phyloP scores from a whole-genome alignment of 495 filamentous ascomycete species.

The Acidiella bohemica region DNA sequence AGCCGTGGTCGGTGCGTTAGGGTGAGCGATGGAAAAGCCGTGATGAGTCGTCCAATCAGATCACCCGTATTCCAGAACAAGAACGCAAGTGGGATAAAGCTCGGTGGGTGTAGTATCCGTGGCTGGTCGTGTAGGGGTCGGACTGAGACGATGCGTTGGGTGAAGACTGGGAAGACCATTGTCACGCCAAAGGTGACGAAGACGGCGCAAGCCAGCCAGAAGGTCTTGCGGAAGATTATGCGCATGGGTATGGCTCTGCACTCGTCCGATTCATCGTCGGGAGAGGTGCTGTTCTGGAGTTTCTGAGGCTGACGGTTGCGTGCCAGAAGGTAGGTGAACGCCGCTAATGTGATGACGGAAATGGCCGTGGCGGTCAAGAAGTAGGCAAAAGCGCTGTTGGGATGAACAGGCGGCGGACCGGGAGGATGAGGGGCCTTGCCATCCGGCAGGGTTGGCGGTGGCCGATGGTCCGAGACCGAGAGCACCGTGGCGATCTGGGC shows the following conservation, averaged over 20 bases:
- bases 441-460: constrained; percentile 2
- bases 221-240: constrained; percentile 57
- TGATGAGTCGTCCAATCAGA: constrained; percentile 57
- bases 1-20: constrained; percentile 46
- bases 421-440: constrained; percentile 7
- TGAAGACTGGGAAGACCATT: constrained; percentile 94
- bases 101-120: constrained; percentile 51
- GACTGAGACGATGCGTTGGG: constrained; percentile 56
- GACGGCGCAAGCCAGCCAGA: constrained; percentile 54
- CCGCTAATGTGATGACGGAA: constrained; percentile 41
- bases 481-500: constrained; percentile 76
- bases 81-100: constrained; percentile 83
- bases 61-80: constrained; percentile 92
- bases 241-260: constrained; percentile 51
- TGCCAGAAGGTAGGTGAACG: constrained; percentile 47
- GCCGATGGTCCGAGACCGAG: constrained; percentile 36
- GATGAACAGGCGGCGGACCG: constrained; percentile 28
- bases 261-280: constrained; percentile 31
- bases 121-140: constrained; percentile 35
- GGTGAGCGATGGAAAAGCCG: constrained; percentile 47
- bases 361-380: constrained; percentile 75
- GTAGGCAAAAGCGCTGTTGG: constrained; percentile 71
- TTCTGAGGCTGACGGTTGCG: constrained; percentile 31
- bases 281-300: constrained; percentile 9
- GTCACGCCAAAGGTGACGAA: constrained; percentile 68